Evolutionary conservation across 768 basidiomycete genomes (phyloP).

Genomic region (Gymnopilus dilepis): DNA sequence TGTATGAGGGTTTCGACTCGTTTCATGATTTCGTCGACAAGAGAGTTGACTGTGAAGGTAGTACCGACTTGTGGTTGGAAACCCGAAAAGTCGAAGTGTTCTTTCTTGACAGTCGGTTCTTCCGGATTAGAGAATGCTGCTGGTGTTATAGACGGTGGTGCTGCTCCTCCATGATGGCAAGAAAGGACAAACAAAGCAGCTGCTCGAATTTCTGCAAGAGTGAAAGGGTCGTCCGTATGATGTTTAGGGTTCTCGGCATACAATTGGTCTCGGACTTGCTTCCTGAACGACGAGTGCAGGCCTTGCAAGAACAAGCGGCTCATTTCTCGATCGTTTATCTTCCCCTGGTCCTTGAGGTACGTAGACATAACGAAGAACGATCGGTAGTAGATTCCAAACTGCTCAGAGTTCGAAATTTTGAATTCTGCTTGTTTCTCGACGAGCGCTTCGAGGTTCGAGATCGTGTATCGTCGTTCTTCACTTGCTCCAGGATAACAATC

Average conservation of each 20-base stretch:
- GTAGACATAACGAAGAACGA: not conserved
- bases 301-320: slow-evolving; percentile 8
- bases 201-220: slow-evolving; percentile 4
- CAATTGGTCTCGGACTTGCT: slow-evolving; percentile 12
- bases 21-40: slow-evolving; percentile 4
- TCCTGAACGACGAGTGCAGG: slow-evolving; percentile 1
- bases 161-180: not conserved
- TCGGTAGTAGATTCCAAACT: slow-evolving; percentile 9
- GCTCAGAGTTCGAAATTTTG: slow-evolving; percentile 6
- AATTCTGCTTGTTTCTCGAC: slow-evolving; percentile 5
- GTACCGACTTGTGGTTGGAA: not conserved
- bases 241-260: slow-evolving; percentile 13
- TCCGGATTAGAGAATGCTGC: not conserved
- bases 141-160: not conserved
- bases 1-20: not conserved
- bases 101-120: slow-evolving; percentile 2
- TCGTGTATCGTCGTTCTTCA: slow-evolving; percentile 7
- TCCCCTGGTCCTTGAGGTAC: slow-evolving; percentile 7
- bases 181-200: slow-evolving; percentile 15
- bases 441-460: slow-evolving; percentile 9
- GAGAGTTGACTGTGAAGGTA: not conserved
- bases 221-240: slow-evolving; percentile 12
- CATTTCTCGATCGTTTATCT: slow-evolving; percentile 11
- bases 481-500: slow-evolving; percentile 11
- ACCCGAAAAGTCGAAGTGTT: not conserved